Evolutionary conservation across 805 yeast species (phyloP), one percentile per base, ranked within the genome.

Genomic region (Phaffomyces opuntiae): DNA sequence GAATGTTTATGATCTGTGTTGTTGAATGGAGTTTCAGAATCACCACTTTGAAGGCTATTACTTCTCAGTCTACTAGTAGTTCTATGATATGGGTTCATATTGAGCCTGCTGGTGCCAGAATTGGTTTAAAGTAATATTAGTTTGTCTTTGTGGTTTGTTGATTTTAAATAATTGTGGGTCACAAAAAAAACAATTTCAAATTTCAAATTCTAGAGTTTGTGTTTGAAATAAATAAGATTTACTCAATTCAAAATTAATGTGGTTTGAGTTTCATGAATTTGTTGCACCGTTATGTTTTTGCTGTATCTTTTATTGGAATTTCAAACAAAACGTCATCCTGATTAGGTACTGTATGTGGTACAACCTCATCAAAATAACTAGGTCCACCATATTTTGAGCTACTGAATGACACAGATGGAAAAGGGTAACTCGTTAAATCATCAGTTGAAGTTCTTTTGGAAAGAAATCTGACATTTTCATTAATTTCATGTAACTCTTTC

Each of bases 31-130:
- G 37, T 43, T 8, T 43, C 45, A 7, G 26, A 17, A 21, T 43
- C 45, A 3, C 3, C 38, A 25, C 41, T 37, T 9, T 17, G 11
- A 24, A 32, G 9, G 7, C 41, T 37, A 3, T 21, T 32, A 13
- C 27, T 17, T 21, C 27, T 39, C 13, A 13, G 26, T 39, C 41
- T 39, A 14, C 35, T 39, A 4, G 14, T 21, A 5, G 41, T 16
- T 39, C 41, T 39, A 31, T 39, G 35, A 39, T 39, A 39, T 13
- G 41, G 41, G 21, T 39, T 40, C 43, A 40, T 40, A 21, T 13
- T 33, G 36, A 14, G 21, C 5, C 12, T 4, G 11, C 31, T 29
- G 12, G 13, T 29, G 13, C 9, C 31, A 29, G 13, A 29, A 29
- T 13, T 6, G 24, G 7, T 21, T 5, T 11, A 29, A 29, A 29